phyloP scores from a whole-genome alignment of 495 filamentous ascomycete species.

The Viridothelium virens region DNA sequence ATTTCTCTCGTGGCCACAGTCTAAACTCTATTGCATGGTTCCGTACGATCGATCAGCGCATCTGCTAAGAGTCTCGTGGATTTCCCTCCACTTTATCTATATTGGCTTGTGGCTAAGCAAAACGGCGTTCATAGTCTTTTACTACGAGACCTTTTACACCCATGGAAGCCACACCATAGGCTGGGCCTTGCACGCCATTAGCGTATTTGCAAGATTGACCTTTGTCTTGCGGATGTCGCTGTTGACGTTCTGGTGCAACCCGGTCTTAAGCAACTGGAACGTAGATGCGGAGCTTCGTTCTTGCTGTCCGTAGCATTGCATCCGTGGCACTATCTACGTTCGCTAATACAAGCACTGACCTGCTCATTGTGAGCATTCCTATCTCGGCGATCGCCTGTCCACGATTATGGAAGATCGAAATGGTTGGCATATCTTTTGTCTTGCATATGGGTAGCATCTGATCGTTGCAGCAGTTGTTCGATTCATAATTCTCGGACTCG shows the following conservation, averaged over 20 bases:
- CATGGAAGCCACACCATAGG: slow-evolving; percentile 22
- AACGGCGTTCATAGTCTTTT: slow-evolving; percentile 34
- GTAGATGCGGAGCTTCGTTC: slow-evolving; percentile 30
- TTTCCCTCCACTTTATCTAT: slow-evolving; percentile 36
- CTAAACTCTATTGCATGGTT: slow-evolving; percentile 26
- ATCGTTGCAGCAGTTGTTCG: slow-evolving; percentile 34
- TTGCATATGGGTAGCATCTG: slow-evolving; percentile 32
- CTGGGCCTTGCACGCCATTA: slow-evolving; percentile 23
- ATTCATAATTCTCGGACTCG: slow-evolving; percentile 28
- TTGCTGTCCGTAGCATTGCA: slow-evolving; percentile 31
- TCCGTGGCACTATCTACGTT: slow-evolving; percentile 32
- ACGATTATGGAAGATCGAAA: slow-evolving; percentile 26
- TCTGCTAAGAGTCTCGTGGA: slow-evolving; percentile 34
- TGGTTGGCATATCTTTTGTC: slow-evolving; percentile 30
- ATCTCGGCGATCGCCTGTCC: slow-evolving; percentile 20
- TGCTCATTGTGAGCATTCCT: slow-evolving; percentile 27
- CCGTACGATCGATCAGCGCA: slow-evolving; percentile 21
- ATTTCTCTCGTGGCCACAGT: slow-evolving; percentile 22
- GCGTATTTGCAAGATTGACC: slow-evolving; percentile 27
- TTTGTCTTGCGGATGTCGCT: slow-evolving; percentile 33
- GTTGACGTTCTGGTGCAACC: slow-evolving; percentile 33
- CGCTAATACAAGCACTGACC: slow-evolving; percentile 25
- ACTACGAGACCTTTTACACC: slow-evolving; percentile 28
- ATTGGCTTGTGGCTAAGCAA: slow-evolving; percentile 33
- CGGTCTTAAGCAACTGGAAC: slow-evolving; percentile 32